A percentile compares a stretch with the other conserved stretches of the same genome.
phyloP scores from a whole-genome alignment of 192 early-diverging fungal species.

The Coemansia javaensis region DNA sequence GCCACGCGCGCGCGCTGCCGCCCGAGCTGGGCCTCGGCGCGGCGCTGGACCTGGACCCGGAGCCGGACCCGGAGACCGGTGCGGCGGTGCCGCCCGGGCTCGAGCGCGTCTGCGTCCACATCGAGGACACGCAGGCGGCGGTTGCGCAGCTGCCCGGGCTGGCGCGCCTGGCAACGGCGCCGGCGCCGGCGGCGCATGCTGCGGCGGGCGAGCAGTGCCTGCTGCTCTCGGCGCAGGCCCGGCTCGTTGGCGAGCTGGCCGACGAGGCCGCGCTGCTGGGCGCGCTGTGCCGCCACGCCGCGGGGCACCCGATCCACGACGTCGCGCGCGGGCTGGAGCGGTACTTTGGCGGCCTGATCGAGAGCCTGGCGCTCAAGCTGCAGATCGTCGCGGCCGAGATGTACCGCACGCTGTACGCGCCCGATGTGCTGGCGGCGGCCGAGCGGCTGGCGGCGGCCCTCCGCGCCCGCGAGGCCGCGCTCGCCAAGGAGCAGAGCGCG shows the following conservation, averaged over 20 bases:
- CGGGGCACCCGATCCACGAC: constrained; percentile 21
- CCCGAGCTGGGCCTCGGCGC: background rate
- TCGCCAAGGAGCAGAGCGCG: constrained; percentile 23
- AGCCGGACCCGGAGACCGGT: background rate
- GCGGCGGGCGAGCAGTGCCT: constrained; percentile 13
- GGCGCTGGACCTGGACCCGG: background rate
- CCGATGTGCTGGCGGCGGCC: constrained; percentile 16
- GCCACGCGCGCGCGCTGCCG: constrained; percentile 13
- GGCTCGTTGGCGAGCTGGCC: constrained; percentile 22
- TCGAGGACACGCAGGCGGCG: constrained; percentile 17
- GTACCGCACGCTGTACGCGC: constrained; percentile 33
- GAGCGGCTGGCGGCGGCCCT: constrained; percentile 14
- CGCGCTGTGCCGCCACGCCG: constrained; percentile 13
- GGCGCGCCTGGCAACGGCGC: background rate
- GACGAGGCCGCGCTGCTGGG: constrained; percentile 19
- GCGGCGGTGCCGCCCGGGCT: background rate
- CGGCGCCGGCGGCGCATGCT: constrained; percentile 1
- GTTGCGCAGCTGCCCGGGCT: constrained; percentile 16
- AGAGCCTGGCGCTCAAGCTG: constrained; percentile 42
- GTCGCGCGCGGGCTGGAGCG: constrained; percentile 30
- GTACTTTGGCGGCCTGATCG: constrained; percentile 48
- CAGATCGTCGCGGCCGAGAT: constrained; percentile 34
- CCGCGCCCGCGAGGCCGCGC: constrained; percentile 8
- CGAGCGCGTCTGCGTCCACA: background rate
- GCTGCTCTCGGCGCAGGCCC: constrained; percentile 24